phyloP scores from a whole-genome alignment of 108 stramenopile genomes.

The Cyclostephanos tholiformis region DNA sequence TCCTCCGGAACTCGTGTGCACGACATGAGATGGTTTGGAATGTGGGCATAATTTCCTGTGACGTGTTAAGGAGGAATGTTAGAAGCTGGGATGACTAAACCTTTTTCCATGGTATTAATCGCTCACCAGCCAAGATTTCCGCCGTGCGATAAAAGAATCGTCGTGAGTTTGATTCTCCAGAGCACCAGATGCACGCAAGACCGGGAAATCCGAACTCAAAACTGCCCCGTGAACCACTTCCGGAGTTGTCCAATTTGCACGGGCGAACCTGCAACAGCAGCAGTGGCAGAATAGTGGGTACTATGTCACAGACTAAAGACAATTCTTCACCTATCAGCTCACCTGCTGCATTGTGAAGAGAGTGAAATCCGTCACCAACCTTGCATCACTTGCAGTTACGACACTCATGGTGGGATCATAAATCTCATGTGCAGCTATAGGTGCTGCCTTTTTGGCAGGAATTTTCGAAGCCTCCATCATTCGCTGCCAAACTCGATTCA shows the following conservation, averaged over 20 bases:
- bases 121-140: slow-evolving; percentile 48
- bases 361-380: slow-evolving; percentile 42
- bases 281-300: no score
- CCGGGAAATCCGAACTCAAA: slow-evolving; percentile 52
- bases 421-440: slow-evolving; percentile 1
- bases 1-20: slow-evolving; percentile 31
- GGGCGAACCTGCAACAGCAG: slow-evolving; percentile 19
- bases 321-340: background rate
- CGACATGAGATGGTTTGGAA: slow-evolving; percentile 48
- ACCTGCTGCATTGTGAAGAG: slow-evolving; percentile 46
- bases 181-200: slow-evolving; percentile 49
- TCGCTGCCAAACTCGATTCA: slow-evolving; percentile 41
- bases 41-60: slow-evolving; percentile 47
- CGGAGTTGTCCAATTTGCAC: slow-evolving; percentile 34
- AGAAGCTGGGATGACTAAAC: background rate
- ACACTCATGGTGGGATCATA: slow-evolving; percentile 24
- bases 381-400: slow-evolving; percentile 23
- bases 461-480: slow-evolving; percentile 15
- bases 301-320: no score
- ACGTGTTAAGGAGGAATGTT: background rate
- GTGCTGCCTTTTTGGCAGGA: slow-evolving; percentile 7
- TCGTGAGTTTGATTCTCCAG: slow-evolving; percentile 31
- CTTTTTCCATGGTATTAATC: no score
- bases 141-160: slow-evolving; percentile 53
- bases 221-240: slow-evolving; percentile 36